Evolutionary conservation across 2,329 filamentous ascomycete species (phyloP), one percentile per base, ranked within the genome.

Genomic region (Chrysoporthe puriensis): DNA sequence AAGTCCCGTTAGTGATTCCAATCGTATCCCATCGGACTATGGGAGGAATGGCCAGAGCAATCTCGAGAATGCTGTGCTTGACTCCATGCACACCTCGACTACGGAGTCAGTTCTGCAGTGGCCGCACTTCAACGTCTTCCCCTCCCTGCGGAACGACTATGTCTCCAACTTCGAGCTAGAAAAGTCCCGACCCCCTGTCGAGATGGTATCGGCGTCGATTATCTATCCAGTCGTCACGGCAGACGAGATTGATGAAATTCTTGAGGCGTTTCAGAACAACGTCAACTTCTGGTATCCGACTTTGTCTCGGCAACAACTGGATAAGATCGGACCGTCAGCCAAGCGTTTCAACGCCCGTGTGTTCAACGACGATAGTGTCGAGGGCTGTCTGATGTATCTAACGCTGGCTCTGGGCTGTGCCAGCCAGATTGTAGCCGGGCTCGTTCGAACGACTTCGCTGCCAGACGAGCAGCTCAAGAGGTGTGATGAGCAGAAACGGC

Each of bases 231-330:
- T 81, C 50, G 76, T 82, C 5, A 78, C 78, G 1, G 71, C 77
- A 0, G 74, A 78, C 1, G 83, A 85, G 7, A 73, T 85, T 2
- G 77, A 80, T 18, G 72, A 73, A 0, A 79, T 83, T 5, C 72
- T 85, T 0, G 73, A 77, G 1, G 78, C 81, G 0, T 86, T 86
- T 58, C 78, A 83, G 68, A 73, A 74, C 2, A 80, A 78, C 44
- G 76, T 85, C 54, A 86, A 86, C 72, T 85, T 85, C 60, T 86
- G 83, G 82, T 86, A 85, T 66, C 84, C 83, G 0, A 84, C 82
- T 6, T 79, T 84, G 75, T 82, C 82, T 0, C 77, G 76, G 56
- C 67, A 70, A 0, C 82, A 80, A 36, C 72, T 84, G 0, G 70
- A 76, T 1, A 72, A 71, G 32, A 73, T 80, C 4, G 75, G 78